Base-by-base conservation (phyloP, 2,329 filamentous ascomycete species). In the Colletotrichum abscissum region DNA sequence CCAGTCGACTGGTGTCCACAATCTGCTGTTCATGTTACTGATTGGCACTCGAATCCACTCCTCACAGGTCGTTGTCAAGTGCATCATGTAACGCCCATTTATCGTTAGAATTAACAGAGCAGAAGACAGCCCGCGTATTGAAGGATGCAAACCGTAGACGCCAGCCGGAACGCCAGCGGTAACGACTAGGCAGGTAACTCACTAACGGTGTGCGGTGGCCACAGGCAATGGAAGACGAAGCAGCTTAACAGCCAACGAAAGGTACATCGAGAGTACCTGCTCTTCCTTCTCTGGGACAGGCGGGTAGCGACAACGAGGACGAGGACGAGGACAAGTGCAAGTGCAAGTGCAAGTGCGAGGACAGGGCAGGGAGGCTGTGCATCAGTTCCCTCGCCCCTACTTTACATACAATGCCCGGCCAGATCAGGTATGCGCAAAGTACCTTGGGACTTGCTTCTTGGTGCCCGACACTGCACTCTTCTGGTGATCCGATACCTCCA, bases 301-400 rank as follows among this genome's bases (percentile, higher is more conserved):
- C 62, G 35, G 28, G 52, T 30, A 16, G 35, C 46, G 58, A 60
- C 33, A 26, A 57, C 26, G 24, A 62, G 22, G 58, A 49, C 58
- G 24, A 62, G 42, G 42, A n/a, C 42, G 11, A 5, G 11, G 9
- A 26, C 33, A 35, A 35, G 33, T 35, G 33, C 30, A 42, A 42
- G 38, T 38, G 35, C 35, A 46, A 30, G 30, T 30, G 30, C 30
- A 30, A 46, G 58, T 49, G 59, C 26, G 59, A 63, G 26, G 11
- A 63, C 62, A 55, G 28, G 46, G 46, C 46, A 55, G 46, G 46
- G 62, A 35, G 62, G 59, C 46, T 63, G 60, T 64, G 62, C 62
- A 64, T 35, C n/a, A 22, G 46, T 64, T 64, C 62, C 11, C 46
- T 63, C 26, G 42, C 46, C 42, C 42, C 46, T 35, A 54, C 59